Evolutionary conservation across 192 early-diverging fungal genomes (phyloP).

Genomic region (Backusella psychrophila): DNA sequence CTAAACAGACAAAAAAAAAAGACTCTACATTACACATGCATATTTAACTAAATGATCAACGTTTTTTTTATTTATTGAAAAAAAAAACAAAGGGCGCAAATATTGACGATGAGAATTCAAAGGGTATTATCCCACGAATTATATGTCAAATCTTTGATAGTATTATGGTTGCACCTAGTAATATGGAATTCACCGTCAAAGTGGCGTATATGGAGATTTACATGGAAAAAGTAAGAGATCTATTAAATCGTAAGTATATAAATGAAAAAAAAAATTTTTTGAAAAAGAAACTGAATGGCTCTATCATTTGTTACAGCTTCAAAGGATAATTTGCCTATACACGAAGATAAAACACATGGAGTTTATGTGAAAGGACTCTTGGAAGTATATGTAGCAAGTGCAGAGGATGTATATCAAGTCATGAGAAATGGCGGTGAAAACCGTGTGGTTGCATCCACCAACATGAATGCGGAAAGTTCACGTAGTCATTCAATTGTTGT

Average conservation of each 20-base stretch:
- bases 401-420: conserved; percentile 95
- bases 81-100: conserved; percentile 71
- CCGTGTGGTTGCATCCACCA: conserved; percentile 89
- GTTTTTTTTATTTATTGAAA: background rate
- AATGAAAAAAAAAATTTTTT: conserved; percentile 2
- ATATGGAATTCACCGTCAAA: conserved; percentile 97
- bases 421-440: conserved; percentile 91
- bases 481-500: conserved; percentile 98
- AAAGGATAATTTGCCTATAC: conserved; percentile 91
- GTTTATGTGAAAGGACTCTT: conserved; percentile 98
- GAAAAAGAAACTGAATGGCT: background rate
- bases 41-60: background rate
- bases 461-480: conserved; percentile 99
- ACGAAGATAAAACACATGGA: conserved; percentile 95
- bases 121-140: conserved; percentile 97
- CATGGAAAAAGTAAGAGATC: conserved; percentile 98
- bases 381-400: conserved; percentile 94
- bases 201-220: conserved; percentile 99
- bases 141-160: conserved; percentile 93
- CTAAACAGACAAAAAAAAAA: background rate
- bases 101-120: conserved; percentile 86
- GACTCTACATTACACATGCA: background rate
- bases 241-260: conserved; percentile 26
- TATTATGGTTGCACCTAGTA: conserved; percentile 88
- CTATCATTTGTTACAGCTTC: conserved; percentile 47